phyloP scores from a whole-genome alignment of 2,329 filamentous ascomycete species.

The Amphichorda felina region DNA sequence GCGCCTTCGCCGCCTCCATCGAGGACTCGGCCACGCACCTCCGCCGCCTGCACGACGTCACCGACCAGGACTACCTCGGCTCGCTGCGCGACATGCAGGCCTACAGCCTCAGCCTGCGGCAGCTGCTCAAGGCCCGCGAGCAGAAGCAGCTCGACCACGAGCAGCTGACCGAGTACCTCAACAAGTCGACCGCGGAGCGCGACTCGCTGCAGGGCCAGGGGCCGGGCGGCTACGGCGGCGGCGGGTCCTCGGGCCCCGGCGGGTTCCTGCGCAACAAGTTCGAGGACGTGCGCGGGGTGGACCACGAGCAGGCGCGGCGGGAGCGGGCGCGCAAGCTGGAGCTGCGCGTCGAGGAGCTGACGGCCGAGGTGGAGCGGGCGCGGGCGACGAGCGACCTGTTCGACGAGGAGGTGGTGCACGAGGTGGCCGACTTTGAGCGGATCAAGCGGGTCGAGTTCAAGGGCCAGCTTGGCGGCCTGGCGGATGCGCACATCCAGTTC shows the following conservation, averaged over 20 bases:
- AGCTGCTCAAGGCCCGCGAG: constrained; percentile 82
- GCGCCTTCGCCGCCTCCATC: constrained; percentile 76
- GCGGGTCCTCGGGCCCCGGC: constrained; percentile 53
- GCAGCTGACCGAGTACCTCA: constrained; percentile 88
- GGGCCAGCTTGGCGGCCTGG: constrained; percentile 69
- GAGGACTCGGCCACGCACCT: constrained; percentile 74
- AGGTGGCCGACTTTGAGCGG: constrained; percentile 87
- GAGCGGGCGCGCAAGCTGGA: constrained; percentile 86
- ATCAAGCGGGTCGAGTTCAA: constrained; percentile 94
- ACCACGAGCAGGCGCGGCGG: constrained; percentile 83
- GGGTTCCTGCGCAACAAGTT: constrained; percentile 89
- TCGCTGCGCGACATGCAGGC: constrained; percentile 91
- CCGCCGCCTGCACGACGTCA: constrained; percentile 74
- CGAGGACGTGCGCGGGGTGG: constrained; percentile 91
- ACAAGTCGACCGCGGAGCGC: constrained; percentile 78
- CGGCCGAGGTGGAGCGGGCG: constrained; percentile 76
- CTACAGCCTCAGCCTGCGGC: constrained; percentile 79
- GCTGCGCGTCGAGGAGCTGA: constrained; percentile 83
- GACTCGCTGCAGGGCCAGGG: constrained; percentile 59
- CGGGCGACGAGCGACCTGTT: constrained; percentile 85
- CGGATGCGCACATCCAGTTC: constrained; percentile 77
- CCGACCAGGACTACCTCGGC: constrained; percentile 90
- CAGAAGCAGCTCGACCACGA: constrained; percentile 98
- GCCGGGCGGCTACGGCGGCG: constrained; percentile 36
- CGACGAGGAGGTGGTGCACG: constrained; percentile 89